Base-by-base conservation (phyloP, 495 filamentous ascomycete species). In the Astrocystis sublimbata region DNA sequence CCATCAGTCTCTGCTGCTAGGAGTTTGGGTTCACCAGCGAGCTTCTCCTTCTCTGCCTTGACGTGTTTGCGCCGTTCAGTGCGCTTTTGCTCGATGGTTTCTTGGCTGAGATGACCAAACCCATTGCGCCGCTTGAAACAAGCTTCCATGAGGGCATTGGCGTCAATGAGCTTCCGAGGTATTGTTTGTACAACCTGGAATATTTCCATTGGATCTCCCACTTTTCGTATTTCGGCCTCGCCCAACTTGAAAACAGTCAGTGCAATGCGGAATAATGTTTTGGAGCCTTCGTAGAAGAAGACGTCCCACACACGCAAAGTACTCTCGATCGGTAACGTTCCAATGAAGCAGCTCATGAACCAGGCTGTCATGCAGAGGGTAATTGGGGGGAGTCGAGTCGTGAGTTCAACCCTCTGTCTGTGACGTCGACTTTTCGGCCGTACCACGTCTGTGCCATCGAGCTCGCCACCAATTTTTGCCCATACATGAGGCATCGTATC, bases 341-440 rank as follows among this genome's bases (percentile, higher is more conserved):
- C 92, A 72, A 97, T 93, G 74, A 94, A 97, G 45, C 92, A 88
- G 15, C 88, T 92, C 94, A 98, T 98, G 73, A 98, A 96, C 94
- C 94, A 98, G n/a, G 92, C 88, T 1, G 93, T 97, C 68, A 93
- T 88, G 62, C 92, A 93, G 2, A 98, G 83, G 8, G 92, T 93
- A 66, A 98, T 92, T 10, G 94, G 91, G 0, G 94, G 94, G 7
- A 97, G 78, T 2, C 89, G 86, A 21, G 76, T 76, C 2, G 78
- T 71, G 4, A 62, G 40, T 56, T 80, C 78, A 13, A 66, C 47
- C 24, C 65, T 62, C 23, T 68, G 69, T 26, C 62, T 66, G 21
- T 70, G 62, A 33, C 64, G 67, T 43, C 68, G 65, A 43, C 56
- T 61, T 61, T 74, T 75, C 17, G 82, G 74, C 21, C 80, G 74